Conservation (phyloP, 495 filamentous ascomycete genomes). For the Daldinia loculata region DNA sequence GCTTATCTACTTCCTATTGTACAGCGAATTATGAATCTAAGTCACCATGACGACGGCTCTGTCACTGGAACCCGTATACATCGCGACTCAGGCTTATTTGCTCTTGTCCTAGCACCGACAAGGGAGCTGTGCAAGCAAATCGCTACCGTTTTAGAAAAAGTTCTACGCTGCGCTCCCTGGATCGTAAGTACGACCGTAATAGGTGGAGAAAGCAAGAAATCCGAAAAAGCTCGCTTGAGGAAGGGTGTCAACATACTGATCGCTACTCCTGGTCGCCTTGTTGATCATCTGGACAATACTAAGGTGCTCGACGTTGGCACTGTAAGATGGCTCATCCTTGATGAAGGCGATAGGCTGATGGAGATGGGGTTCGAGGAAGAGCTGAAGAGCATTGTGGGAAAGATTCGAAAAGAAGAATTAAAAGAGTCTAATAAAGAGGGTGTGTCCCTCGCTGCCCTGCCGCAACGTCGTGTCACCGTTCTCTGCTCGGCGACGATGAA, state of each 20-base stretch:
- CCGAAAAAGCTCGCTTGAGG: slow-evolving; percentile 89
- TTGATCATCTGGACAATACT: slow-evolving; percentile 91
- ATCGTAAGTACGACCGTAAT: slow-evolving; percentile 91
- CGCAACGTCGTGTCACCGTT: slow-evolving; percentile 81
- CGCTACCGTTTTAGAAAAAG: slow-evolving; percentile 77
- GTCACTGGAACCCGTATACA: slow-evolving; percentile 63
- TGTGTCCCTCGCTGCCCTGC: slow-evolving; percentile 64
- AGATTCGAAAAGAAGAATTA: slow-evolving; percentile 66
- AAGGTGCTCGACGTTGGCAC: slow-evolving; percentile 86
- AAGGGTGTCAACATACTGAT: slow-evolving; percentile 96
- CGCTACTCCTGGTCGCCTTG: slow-evolving; percentile 88
- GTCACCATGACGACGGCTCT: slow-evolving; percentile 59
- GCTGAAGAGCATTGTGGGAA: slow-evolving; percentile 77
- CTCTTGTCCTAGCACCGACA: slow-evolving; percentile 89
- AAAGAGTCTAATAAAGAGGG: slow-evolving; percentile 52
- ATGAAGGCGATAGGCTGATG: slow-evolving; percentile 96
- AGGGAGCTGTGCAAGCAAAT: slow-evolving; percentile 95
- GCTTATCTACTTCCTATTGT: slow-evolving; percentile 93
- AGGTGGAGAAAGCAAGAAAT: slow-evolving; percentile 96
- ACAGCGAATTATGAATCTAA: slow-evolving; percentile 82
- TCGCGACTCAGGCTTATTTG: slow-evolving; percentile 88
- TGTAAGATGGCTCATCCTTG: slow-evolving; percentile 91
- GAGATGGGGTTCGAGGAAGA: slow-evolving; percentile 97
- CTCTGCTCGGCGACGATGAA: slow-evolving; percentile 97
- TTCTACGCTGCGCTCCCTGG: slow-evolving; percentile 85